These are phyloP conservation scores for Ophioceras dolichostomum DNA, from an alignment of 2,329 filamentous ascomycete species.

Conservation along the genomic window DNA sequence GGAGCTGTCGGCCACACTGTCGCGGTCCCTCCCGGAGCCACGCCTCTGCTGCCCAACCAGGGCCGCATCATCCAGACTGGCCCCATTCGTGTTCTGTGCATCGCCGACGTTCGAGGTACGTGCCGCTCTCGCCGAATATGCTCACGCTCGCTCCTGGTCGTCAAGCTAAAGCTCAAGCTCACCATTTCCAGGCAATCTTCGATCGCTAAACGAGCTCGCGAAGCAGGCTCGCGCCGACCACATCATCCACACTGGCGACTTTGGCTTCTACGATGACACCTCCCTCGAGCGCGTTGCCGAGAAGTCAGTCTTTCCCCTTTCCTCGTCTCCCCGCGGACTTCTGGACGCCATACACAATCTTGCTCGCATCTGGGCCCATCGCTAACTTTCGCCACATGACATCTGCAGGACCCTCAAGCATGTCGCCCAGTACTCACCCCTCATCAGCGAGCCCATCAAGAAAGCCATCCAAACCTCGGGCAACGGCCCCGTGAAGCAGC, in stretches of 20 bases:
- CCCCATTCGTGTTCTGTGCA: conserved; percentile 54
- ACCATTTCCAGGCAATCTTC: conserved; percentile 86
- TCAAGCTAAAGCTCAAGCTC: conserved; percentile 8
- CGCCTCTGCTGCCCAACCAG: conserved; percentile 55
- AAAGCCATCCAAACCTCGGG: conserved; percentile 51
- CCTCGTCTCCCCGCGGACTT: too few relatives aligned
- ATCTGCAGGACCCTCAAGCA: conserved; percentile 77
- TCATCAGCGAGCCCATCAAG: conserved; percentile 69
- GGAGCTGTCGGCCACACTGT: conserved; percentile 36
- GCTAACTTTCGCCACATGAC: too few relatives aligned
- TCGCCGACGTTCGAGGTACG: conserved; percentile 61
- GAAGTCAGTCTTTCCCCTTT: conserved; percentile 54
- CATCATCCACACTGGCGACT: conserved; percentile 97
- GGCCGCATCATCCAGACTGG: conserved; percentile 54
- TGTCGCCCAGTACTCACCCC: conserved; percentile 93
- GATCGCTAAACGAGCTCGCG: conserved; percentile 91
- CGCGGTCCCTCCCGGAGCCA: conserved; percentile 43
- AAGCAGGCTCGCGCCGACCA: conserved; percentile 91
- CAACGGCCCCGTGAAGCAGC: conserved; percentile 70
- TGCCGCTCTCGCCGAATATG: neutral
- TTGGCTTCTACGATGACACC: conserved; percentile 95
- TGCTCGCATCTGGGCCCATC: too few relatives aligned
- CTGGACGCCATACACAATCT: too few relatives aligned
- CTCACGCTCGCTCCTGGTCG: neutral
- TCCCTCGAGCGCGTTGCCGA: conserved; percentile 96